Conservation (phyloP, 2,329 filamentous ascomycete genomes). For the Alternaria gansuensis region DNA sequence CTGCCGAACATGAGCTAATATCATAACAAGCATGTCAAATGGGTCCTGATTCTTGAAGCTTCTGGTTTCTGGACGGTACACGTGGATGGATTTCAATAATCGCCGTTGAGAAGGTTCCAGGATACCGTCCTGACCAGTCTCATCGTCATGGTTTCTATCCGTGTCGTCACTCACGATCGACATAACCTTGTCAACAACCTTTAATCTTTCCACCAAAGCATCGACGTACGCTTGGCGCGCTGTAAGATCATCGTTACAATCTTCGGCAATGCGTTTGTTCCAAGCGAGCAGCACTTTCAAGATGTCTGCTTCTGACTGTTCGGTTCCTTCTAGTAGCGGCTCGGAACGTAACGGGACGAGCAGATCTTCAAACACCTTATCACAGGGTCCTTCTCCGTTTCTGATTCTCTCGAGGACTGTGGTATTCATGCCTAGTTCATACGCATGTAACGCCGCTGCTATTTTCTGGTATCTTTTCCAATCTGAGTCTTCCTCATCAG, state of each 20-base stretch:
- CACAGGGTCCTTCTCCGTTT: slow-evolving; percentile 22
- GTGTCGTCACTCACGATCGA: slow-evolving; percentile 7
- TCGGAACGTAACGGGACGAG: slow-evolving; percentile 24
- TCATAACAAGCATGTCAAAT: slow-evolving; percentile 25
- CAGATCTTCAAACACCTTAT: slow-evolving; percentile 29
- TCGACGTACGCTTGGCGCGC: slow-evolving; percentile 17
- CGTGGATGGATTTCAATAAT: slow-evolving; percentile 27
- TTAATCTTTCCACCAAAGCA: slow-evolving; percentile 22
- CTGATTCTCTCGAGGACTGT: slow-evolving; percentile 27
- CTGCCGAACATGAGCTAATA: slow-evolving; percentile 32
- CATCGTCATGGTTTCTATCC: slow-evolving; percentile 5
- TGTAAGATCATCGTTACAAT: neutral
- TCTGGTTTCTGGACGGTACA: slow-evolving; percentile 32
- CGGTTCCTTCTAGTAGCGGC: neutral
- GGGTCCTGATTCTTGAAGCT: slow-evolving; percentile 25
- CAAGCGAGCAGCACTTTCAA: slow-evolving; percentile 27
- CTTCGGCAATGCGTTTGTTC: slow-evolving; percentile 25
- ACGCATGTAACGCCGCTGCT: neutral
- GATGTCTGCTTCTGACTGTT: slow-evolving; percentile 30
- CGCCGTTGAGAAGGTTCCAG: slow-evolving; percentile 15
- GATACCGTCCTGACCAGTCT: slow-evolving; percentile 6
- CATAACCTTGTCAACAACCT: neutral
- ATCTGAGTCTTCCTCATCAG: neutral
- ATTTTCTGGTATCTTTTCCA: neutral
- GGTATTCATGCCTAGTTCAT: slow-evolving; percentile 21